Evolutionary conservation across 768 basidiomycete genomes (phyloP), one percentile per base, ranked within the genome.

Genomic region (Serendipita indica): DNA sequence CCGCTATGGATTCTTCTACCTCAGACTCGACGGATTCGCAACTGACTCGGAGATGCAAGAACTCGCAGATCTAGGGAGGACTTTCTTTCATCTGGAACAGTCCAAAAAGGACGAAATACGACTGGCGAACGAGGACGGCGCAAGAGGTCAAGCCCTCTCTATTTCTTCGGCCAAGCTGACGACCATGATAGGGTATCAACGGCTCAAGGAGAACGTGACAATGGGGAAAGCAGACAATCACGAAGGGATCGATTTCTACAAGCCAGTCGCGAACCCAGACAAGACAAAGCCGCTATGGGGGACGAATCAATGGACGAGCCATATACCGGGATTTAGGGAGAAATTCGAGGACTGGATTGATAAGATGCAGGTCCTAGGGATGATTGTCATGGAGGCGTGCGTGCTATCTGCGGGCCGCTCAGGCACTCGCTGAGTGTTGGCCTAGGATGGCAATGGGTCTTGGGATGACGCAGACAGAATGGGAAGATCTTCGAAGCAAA

Each of bases 1-100:
- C 20, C 73, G 85, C 58, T 88, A 80, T 58, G 91, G 91, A 0
- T 94, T 94, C 76, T 92, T 94, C 72, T 94, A 93, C 69, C 74
- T 92, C 45, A 79, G 89, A 61, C 72, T 90, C 43, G 77, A 80
- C 2, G 70, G 75, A 2, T 86, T 74, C 63, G 69, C 83, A 13
- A 72, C 81, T 33, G 70, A 70, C 0, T 65, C 72, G 0, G 84
- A 89, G 64, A 76, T 83, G 7, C 80, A 82, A 39, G 79, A 84
- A 62, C 77, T 92, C 4, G 69, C 79, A 0, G 70, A 70, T 5
- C 73, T 89, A 1, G 89, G 81, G 1, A 74, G 79, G 25, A 72
- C 79, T 56, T 94, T 94, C 73, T 93, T 93, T 64, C 63, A 68
- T 16, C 69, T 82, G 14, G 81, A 86, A 0, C 79, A 85, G 60